Percentiles rank a stretch among this genome's conserved stretches.
Conservation (phyloP, 2,329 filamentous ascomycete genomes). For the Xylariaceae sp. region DNA sequence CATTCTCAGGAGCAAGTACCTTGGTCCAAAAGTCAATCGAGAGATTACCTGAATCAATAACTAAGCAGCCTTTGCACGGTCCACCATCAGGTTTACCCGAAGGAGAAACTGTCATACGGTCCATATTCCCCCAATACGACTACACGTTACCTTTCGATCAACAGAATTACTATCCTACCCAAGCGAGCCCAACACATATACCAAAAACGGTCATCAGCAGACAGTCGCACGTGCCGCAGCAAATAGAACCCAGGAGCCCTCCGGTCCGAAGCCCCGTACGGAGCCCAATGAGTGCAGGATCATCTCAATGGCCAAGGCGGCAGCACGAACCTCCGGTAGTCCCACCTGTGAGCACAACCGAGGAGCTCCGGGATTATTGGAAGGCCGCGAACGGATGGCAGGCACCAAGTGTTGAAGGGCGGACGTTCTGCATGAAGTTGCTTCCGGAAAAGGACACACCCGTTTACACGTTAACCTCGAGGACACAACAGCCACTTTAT, state of each 20-base stretch:
- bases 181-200: slow-evolving; percentile 59
- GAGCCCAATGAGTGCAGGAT: slow-evolving; percentile 33
- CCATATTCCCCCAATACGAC: slow-evolving; percentile 75
- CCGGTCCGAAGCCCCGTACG: slow-evolving; percentile 31
- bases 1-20: slow-evolving; percentile 49
- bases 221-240: slow-evolving; percentile 52
- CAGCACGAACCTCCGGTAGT: slow-evolving; percentile 42
- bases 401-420: slow-evolving; percentile 55
- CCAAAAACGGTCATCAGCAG: slow-evolving; percentile 62
- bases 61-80: slow-evolving; percentile 47
- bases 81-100: slow-evolving; percentile 28
- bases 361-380: slow-evolving; percentile 63
- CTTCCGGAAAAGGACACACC: slow-evolving; percentile 56
- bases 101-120: slow-evolving; percentile 48
- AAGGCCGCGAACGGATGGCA: slow-evolving; percentile 67
- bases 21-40: slow-evolving; percentile 48
- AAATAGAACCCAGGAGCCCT: slow-evolving; percentile 30
- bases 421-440: slow-evolving; percentile 56
- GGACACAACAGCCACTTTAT: slow-evolving; percentile 59
- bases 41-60: slow-evolving; percentile 53
- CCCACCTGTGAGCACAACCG: slow-evolving; percentile 51
- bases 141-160: slow-evolving; percentile 60
- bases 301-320: slow-evolving; percentile 31
- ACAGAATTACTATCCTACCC: slow-evolving; percentile 67
- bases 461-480: slow-evolving; percentile 62